Conservation (phyloP, 345 rosid species). For the Passiflora organensis region DNA sequence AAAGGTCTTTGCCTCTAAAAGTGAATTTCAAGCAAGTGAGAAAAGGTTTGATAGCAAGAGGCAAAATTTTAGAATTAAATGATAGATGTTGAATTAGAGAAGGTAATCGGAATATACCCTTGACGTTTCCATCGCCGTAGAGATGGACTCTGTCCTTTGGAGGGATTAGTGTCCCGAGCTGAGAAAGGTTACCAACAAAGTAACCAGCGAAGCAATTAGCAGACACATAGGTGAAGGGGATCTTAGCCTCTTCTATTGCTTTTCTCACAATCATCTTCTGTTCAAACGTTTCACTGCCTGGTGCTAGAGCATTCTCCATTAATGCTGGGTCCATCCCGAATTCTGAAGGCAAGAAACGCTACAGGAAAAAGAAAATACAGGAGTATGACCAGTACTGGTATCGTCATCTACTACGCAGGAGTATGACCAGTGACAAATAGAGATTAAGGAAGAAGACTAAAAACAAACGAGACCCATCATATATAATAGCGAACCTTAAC, state of each 20-base stretch:
- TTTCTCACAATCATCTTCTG: slow-evolving; percentile 70
- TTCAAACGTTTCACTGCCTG: slow-evolving; percentile 73
- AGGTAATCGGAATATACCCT: slow-evolving; percentile 38
- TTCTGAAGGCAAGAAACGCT: slow-evolving; percentile 87
- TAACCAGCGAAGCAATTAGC: slow-evolving; percentile 82
- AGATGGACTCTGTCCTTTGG: slow-evolving; percentile 44
- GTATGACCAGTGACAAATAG: no score
- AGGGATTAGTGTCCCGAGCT: slow-evolving; percentile 55
- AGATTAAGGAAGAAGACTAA: no score
- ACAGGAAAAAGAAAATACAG: no score
- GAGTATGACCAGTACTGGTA: no score
- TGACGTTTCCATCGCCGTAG: slow-evolving; percentile 69
- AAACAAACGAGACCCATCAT: no score
- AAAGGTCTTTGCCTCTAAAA: no score
- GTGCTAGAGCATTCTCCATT: slow-evolving; percentile 71
- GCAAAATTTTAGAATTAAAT: no score
- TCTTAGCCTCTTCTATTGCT: slow-evolving; percentile 69
- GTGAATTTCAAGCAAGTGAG: no score
- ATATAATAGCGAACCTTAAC: slow-evolving; percentile 52
- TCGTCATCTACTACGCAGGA: no score
- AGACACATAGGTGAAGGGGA: slow-evolving; percentile 65
- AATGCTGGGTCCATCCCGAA: slow-evolving; percentile 81
- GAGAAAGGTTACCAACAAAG: slow-evolving; percentile 66
- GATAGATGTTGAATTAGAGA: background rate
- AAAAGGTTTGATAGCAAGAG: no score